Evolutionary conservation across 768 basidiomycete genomes (phyloP), one percentile per base, ranked within the genome.

Genomic region (Mycena crocata): DNA sequence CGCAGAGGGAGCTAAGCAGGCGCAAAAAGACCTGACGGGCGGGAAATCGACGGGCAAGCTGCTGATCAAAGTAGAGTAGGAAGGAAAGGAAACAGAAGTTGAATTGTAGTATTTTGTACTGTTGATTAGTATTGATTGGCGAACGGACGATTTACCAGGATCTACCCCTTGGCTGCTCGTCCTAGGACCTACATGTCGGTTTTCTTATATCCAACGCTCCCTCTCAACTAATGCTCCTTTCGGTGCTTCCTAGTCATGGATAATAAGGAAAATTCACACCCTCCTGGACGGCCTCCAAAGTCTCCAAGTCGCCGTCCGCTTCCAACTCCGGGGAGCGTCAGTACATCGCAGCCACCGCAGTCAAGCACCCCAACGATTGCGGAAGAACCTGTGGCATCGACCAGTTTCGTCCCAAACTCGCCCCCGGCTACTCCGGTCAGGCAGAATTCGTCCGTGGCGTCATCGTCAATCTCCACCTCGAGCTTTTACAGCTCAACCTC

Each of bases 11-110:
- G 89, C 91, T 15, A 84, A 81, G 72, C 84, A 90, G 65, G 90
- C 95, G 0, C 96, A 99, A 71, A 82, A 71, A 15, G 96, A 97
- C 74, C 82, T 98, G 64, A 86, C 85, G 0, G 82, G 86, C 12
- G 90, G 97, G 50, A 90, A 88, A 76, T 94, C 95, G 13, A 86
- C 85, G 2, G 97, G 97, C 4, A 99, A 99, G 77, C 77, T 99
- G 72, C 69, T 99, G 55, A 82, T 98, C 70, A 93, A 69, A 59
- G 58, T 69, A 40, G 67, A 68, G 14, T 57, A 40, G 37, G 39
- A 52, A 21, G 14, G 2, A 28, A 15, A n/a, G n/a, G n/a, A n/a
- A n/a, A n/a, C n/a, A n/a, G n/a, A 17, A 13, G 10, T 13, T 21
- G 57, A 42, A 40, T 48, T 42, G 40, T 42, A 42, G 14, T 42